Percentiles rank a stretch among this genome's conserved stretches.
These are phyloP conservation scores for Emmonsia crescens DNA, from an alignment of 2,329 filamentous ascomycete genomes.

Conservation along the genomic window DNA sequence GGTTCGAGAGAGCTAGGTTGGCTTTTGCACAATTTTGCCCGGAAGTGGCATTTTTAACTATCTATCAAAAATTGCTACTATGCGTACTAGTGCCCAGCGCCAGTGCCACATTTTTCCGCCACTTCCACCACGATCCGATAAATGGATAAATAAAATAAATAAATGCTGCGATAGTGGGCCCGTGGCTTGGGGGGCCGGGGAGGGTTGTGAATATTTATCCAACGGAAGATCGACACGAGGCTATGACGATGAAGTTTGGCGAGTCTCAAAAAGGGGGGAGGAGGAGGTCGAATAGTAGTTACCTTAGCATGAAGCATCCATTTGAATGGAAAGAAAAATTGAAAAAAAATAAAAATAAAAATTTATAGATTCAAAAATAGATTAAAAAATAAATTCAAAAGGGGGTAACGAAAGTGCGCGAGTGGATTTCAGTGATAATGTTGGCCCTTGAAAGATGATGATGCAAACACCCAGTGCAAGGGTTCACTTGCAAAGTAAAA, in stretches of 20 bases:
- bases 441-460: neutral
- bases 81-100: too few relatives aligned
- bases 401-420: too few relatives aligned
- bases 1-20: too few relatives aligned
- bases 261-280: neutral
- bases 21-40: too few relatives aligned
- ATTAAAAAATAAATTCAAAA: neutral
- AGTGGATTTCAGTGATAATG: too few relatives aligned
- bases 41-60: neutral
- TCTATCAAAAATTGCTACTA: neutral
- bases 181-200: neutral
- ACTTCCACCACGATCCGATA: neutral
- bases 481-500: neutral
- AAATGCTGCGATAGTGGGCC: too few relatives aligned
- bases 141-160: neutral
- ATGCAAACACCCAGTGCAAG: neutral
- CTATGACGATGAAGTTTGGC: neutral
- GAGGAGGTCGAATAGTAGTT: too few relatives aligned
- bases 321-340: too few relatives aligned
- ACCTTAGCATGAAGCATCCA: too few relatives aligned
- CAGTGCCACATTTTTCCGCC: neutral
- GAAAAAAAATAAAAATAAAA: neutral
- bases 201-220: neutral
- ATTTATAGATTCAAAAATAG: too few relatives aligned
- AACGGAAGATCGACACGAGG: conserved; percentile 1